Evolutionary conservation across 2,329 filamentous ascomycete genomes (phyloP).

Genomic region (Clonostachys solani): DNA sequence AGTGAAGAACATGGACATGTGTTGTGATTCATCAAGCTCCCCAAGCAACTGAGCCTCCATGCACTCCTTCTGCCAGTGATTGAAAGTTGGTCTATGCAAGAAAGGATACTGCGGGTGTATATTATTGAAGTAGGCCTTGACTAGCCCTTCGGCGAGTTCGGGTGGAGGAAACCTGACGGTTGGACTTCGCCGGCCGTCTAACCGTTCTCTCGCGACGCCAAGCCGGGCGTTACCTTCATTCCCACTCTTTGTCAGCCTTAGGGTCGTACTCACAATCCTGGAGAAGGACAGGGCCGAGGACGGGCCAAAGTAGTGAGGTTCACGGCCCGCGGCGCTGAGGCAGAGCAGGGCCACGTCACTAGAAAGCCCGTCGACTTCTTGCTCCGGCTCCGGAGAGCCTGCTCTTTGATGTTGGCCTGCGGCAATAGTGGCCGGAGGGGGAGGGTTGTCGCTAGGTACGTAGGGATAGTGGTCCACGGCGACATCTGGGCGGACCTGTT

Average conservation of each 20-base stretch:
- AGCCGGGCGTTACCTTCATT: not conserved
- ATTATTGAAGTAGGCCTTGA: conserved; percentile 26
- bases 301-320: conserved; percentile 29
- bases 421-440: too few relatives aligned
- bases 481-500: conserved; percentile 17
- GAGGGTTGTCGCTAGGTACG: not conserved
- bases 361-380: conserved; percentile 1
- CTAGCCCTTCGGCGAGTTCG: conserved; percentile 1
- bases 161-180: too few relatives aligned
- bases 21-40: not conserved
- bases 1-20: conserved; percentile 1
- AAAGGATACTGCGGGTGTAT: conserved; percentile 31
- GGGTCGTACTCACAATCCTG: conserved; percentile 11
- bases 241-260: not conserved
- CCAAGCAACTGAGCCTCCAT: not conserved
- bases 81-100: conserved; percentile 21
- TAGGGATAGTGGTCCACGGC: conserved; percentile 1
- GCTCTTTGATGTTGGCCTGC: too few relatives aligned
- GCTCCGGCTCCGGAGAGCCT: not conserved
- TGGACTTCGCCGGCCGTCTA: too few relatives aligned
- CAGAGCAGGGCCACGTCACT: conserved; percentile 14
- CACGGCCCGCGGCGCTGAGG: conserved; percentile 20
- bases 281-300: conserved; percentile 26
- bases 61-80: not conserved
- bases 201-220: not conserved